Percentiles rank a stretch among this genome's conserved stretches.
Conservation (phyloP, 345 rosid genomes). For the Pelargonium nanum region DNA sequence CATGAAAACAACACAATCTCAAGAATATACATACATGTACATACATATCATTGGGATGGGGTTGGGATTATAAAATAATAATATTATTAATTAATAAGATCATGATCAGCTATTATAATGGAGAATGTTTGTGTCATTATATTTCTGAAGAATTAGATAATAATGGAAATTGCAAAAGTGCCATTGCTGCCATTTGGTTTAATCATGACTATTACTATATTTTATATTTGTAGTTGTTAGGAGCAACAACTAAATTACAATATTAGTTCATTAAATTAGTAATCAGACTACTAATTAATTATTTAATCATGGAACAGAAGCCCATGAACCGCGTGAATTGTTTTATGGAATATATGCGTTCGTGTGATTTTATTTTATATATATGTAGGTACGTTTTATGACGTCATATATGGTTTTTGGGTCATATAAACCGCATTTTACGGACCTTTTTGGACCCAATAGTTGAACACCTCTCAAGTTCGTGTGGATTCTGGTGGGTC, state of each 20-base stretch:
- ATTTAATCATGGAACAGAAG: constrained; percentile 1
- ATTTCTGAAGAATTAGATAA: neutral
- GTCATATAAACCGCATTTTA: constrained; percentile 4
- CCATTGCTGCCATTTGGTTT: constrained; percentile 5
- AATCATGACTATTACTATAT: neutral
- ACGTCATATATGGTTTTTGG: neutral
- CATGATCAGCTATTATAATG: constrained; percentile 11
- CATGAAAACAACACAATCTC: constrained; percentile 4
- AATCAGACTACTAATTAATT: neutral
- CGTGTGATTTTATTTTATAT: constrained; percentile 4
- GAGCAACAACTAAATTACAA: neutral
- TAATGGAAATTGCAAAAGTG: neutral
- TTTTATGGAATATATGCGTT: constrained; percentile 13
- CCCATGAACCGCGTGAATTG: constrained; percentile 2
- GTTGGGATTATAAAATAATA: neutral
- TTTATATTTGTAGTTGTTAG: constrained; percentile 6
- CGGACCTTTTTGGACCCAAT: constrained; percentile 6
- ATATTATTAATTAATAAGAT: constrained; percentile 10
- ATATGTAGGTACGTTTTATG: neutral
- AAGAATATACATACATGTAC: constrained; percentile 1
- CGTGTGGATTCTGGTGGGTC: neutral
- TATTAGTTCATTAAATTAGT: neutral
- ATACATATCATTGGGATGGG: neutral
- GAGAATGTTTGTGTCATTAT: constrained; percentile 18
- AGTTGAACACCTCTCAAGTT: neutral